Evolutionary conservation across 1,139 yeast genomes (phyloP).

Genomic region (Saccharomyces pastorianus): DNA sequence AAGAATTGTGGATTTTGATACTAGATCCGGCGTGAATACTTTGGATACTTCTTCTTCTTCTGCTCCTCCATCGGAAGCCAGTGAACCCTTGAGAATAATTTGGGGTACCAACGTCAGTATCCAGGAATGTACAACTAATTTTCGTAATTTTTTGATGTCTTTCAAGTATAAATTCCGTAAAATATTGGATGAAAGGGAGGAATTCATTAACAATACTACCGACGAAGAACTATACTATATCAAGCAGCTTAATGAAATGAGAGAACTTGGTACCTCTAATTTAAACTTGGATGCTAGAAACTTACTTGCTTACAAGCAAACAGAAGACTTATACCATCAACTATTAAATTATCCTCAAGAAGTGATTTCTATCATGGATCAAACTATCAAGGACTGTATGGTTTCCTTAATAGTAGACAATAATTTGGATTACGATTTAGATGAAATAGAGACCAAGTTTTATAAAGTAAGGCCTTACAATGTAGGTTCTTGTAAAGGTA

Average conservation of each 20-base stretch:
- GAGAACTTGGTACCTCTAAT: slow-evolving; percentile 70
- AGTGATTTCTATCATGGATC: slow-evolving; percentile 96
- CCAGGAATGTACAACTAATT: slow-evolving; percentile 71
- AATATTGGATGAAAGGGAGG: slow-evolving; percentile 43
- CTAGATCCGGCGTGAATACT: slow-evolving; percentile 19
- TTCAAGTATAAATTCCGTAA: slow-evolving; percentile 75
- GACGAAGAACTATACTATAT: slow-evolving; percentile 74
- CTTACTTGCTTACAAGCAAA: slow-evolving; percentile 63
- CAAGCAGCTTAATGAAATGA: slow-evolving; percentile 64
- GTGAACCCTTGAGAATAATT: slow-evolving; percentile 78
- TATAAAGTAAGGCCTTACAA: slow-evolving; percentile 87
- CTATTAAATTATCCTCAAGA: slow-evolving; percentile 91
- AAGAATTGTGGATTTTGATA: slow-evolving; percentile 32
- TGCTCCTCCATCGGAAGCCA: slow-evolving; percentile 33
- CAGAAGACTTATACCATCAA: slow-evolving; percentile 76
- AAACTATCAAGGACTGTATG: slow-evolving; percentile 84
- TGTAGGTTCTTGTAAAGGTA: slow-evolving; percentile 62
- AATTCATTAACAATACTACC: slow-evolving; percentile 39
- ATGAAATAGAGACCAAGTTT: slow-evolving; percentile 67
- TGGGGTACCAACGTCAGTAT: slow-evolving; percentile 99
- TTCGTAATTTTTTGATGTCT: slow-evolving; percentile 74
- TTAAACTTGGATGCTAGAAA: slow-evolving; percentile 79
- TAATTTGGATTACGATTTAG: slow-evolving; percentile 34
- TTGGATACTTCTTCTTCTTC: slow-evolving; percentile 23
- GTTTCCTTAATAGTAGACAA: slow-evolving; percentile 65